A percentile compares a stretch with the other conserved stretches of the same genome.
Evolutionary conservation across 1,139 yeast species (phyloP).

Genomic region (Saccharomyces hybrid): DNA sequence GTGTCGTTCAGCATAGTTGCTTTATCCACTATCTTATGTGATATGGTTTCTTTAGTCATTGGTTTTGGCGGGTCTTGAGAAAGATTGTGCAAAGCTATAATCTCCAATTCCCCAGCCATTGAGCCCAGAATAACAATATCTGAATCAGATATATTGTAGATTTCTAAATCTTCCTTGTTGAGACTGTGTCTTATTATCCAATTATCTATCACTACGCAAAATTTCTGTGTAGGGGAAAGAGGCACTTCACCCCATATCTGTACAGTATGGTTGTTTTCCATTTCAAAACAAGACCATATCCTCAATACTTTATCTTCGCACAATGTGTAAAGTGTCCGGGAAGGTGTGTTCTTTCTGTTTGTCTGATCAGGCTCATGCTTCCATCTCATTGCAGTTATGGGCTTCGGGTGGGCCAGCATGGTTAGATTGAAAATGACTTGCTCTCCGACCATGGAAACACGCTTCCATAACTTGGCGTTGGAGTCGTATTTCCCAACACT

Average conservation of each 20-base stretch:
- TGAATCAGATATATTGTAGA: conserved; percentile 31
- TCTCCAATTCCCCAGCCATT: conserved; percentile 37
- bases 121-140: conserved; percentile 55
- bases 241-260: conserved; percentile 54
- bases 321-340: conserved; percentile 45
- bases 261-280: conserved; percentile 48
- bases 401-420: conserved; percentile 56
- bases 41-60: conserved; percentile 25
- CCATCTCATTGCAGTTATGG: conserved; percentile 53
- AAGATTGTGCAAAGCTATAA: conserved; percentile 47
- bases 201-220: conserved; percentile 51
- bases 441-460: conserved; percentile 59
- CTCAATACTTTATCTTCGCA: conserved; percentile 50
- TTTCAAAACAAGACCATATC: conserved; percentile 67
- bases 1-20: conserved; percentile 30
- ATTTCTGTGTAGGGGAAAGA: conserved; percentile 34
- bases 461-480: conserved; percentile 69
- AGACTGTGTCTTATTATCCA: conserved; percentile 39
- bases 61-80: conserved; percentile 41
- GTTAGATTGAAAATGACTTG: conserved; percentile 63
- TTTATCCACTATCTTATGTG: conserved; percentile 18
- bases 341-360: conserved; percentile 16
- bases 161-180: conserved; percentile 12
- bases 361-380: conserved; percentile 35
- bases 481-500: conserved; percentile 55